Evolutionary conservation across 495 filamentous ascomycete species (phyloP), one percentile per base, ranked within the genome.

Genomic region (Penicillium odoratum): DNA sequence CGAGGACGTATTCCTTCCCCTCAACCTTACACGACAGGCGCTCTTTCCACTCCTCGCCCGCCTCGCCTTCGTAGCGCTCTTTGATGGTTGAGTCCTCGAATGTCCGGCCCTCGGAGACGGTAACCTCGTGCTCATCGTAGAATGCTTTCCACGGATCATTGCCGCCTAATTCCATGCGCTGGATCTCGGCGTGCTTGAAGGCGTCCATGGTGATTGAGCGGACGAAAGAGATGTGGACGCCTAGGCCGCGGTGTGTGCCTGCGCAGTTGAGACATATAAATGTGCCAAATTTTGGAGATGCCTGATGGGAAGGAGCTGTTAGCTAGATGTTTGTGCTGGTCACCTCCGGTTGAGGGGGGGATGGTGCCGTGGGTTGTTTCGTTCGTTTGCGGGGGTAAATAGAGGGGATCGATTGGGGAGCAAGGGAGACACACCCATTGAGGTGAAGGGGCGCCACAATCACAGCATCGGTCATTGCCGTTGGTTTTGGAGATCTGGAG

Each of bases 201-300:
- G 90, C 89, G 79, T 98, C 94, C 94, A 98, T 98, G 47, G 90
- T 95, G 61, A 98, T 91, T 57, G 85, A 90, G 60, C 94, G 88
- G 53, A 98, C 91, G 76, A 98, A 98, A 68, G 92, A 97, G 67
- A 98, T 96, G 78, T 98, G 94, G 29, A 98, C 94, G 51, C 94
- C 94, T 15, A 98, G 83, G 3, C 91, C 90, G 62, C 94, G 89
- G 77, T 98, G 94, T 29, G 92, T 90, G 60, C 94, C 94, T 48
- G 94, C 94, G 77, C 94, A 98, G 58, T 86, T 90, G 44, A 98
- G 86, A 74, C 94, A 98, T 78, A 98, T 97, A 74, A 98, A 98
- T 73, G 95, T 89, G 61, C 85, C 85, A 70, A 89, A 85, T 78
- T 89, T 89, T 55, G 86, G 86, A 45, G 84, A 87, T 42, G 85